Conservation (phyloP, 2,329 filamentous ascomycete species). For the Orbilia ellipsospora region DNA sequence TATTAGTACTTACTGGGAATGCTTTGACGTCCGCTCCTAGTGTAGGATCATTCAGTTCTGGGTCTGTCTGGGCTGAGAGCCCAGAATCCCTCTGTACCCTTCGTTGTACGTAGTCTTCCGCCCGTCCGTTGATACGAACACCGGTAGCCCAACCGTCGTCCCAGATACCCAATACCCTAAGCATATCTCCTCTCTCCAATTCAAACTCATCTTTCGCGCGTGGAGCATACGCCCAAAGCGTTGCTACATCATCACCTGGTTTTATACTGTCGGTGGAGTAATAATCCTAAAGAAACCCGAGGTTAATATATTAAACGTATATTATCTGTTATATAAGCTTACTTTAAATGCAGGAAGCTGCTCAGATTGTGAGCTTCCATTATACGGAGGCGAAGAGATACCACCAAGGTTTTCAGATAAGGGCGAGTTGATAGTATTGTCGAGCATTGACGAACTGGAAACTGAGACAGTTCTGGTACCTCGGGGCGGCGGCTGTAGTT, state of each 20-base stretch:
- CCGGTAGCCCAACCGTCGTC: slow-evolving; percentile 98
- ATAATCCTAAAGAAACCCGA: slow-evolving; percentile 72
- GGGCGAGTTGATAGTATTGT: slow-evolving; percentile 78
- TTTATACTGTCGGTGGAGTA: slow-evolving; percentile 97
- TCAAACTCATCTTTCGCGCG: slow-evolving; percentile 92
- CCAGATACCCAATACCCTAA: slow-evolving; percentile 98
- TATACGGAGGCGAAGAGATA: slow-evolving; percentile 84
- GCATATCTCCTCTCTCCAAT: slow-evolving; percentile 94
- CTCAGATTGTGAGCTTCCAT: slow-evolving; percentile 91
- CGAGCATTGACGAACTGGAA: slow-evolving; percentile 82
- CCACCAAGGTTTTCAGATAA: slow-evolving; percentile 73
- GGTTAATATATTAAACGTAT: not conserved
- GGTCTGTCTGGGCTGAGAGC: slow-evolving; percentile 74
- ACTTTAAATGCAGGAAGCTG: slow-evolving; percentile 91
- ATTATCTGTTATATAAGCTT: slow-evolving; percentile 9
- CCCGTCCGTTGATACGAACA: slow-evolving; percentile 80
- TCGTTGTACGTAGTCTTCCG: slow-evolving; percentile 87
- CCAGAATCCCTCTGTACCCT: slow-evolving; percentile 90
- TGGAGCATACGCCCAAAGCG: slow-evolving; percentile 96
- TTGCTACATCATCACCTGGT: slow-evolving; percentile 86
- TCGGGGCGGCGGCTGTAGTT: slow-evolving; percentile 59
- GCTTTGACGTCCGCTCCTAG: slow-evolving; percentile 52
- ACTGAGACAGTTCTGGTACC: slow-evolving; percentile 85
- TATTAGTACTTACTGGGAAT: slow-evolving; percentile 43
- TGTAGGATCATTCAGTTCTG: slow-evolving; percentile 51